Base-by-base conservation (phyloP, 192 early-diverging fungal genomes). In the Linnemannia elongata region DNA sequence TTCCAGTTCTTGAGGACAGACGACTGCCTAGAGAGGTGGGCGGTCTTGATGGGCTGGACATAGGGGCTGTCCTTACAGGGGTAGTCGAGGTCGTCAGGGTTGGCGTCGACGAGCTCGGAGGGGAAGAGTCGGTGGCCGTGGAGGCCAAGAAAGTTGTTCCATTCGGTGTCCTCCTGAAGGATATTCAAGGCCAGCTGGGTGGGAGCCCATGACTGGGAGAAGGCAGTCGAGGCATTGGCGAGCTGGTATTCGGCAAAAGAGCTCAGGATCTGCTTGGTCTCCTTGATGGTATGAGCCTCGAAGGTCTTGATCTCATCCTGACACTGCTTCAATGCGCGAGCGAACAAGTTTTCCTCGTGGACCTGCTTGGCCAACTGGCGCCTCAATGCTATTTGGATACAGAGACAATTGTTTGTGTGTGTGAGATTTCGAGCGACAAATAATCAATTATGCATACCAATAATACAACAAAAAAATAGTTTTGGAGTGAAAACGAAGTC, bases 1-100 rank as follows among this genome's bases (percentile, higher is more conserved):
- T 79, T 83, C 76, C 82, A 92, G 55, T 83, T 82, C 72, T 89
- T 90, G 30, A 89, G 80, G 4, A 92, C 88, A 22, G 87, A 84
- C 18, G 85, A 89, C 22, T 82, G 72, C 1, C 91, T 82, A 17
- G 80, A 76, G 66, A 91, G 75, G 38, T 87, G 82, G 13, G 89
- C 90, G 9, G 88, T 84, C 45, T 79, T 89, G 41, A 92, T 17
- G 13, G 89, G 88, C 24, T 75, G 18, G 9, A 91, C 87, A 27
- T 72, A 75, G 0, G 80, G 85, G 55, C 88, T 83, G 15, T 81
- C 77, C 52, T 90, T 90, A 69, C 90, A 85, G 2, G 86, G 82
- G 71, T 91, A 90, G 13, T 89, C 79, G 35, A 91, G 74, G 22
- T 88, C 80, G 2, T 80, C 84, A 10, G 87, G 89, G 10, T 90